Evolutionary conservation across 495 filamentous ascomycete species (phyloP).

Genomic region (Daldinia loculata): DNA sequence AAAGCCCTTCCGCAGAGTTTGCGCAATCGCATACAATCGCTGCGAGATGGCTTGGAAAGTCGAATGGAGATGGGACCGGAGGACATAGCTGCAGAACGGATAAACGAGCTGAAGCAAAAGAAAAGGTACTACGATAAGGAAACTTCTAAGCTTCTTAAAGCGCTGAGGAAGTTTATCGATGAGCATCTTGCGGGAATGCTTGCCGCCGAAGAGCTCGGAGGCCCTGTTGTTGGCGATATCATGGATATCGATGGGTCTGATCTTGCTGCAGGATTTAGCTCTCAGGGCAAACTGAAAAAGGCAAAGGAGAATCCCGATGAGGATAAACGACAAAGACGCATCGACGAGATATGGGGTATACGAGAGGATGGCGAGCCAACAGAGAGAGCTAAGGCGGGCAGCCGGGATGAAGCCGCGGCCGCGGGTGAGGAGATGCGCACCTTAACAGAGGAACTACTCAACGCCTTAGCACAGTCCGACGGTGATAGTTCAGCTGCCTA

Average conservation of each 20-base stretch:
- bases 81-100: slow-evolving; percentile 63
- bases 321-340: slow-evolving; percentile 69
- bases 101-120: slow-evolving; percentile 65
- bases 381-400: slow-evolving; percentile 30
- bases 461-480: slow-evolving; percentile 67
- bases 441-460: slow-evolving; percentile 69
- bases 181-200: slow-evolving; percentile 79
- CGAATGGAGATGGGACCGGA: slow-evolving; percentile 67
- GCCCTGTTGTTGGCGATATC: slow-evolving; percentile 81
- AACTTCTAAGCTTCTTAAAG: slow-evolving; percentile 64
- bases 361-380: slow-evolving; percentile 46
- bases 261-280: slow-evolving; percentile 75
- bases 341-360: slow-evolving; percentile 75
- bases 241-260: slow-evolving; percentile 65
- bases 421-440: slow-evolving; percentile 72
- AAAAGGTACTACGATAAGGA: slow-evolving; percentile 64
- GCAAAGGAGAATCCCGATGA: slow-evolving; percentile 55
- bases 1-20: slow-evolving; percentile 64
- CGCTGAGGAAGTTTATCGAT: slow-evolving; percentile 76
- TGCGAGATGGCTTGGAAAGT: slow-evolving; percentile 63
- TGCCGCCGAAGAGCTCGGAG: slow-evolving; percentile 85
- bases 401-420: slow-evolving; percentile 67
- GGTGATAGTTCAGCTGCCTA: slow-evolving; percentile 67
- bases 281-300: slow-evolving; percentile 75
- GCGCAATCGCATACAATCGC: slow-evolving; percentile 55